These are phyloP conservation scores for Ophiocordyceps sinensis DNA, from an alignment of 2,329 filamentous ascomycete species.

Conservation along the genomic window DNA sequence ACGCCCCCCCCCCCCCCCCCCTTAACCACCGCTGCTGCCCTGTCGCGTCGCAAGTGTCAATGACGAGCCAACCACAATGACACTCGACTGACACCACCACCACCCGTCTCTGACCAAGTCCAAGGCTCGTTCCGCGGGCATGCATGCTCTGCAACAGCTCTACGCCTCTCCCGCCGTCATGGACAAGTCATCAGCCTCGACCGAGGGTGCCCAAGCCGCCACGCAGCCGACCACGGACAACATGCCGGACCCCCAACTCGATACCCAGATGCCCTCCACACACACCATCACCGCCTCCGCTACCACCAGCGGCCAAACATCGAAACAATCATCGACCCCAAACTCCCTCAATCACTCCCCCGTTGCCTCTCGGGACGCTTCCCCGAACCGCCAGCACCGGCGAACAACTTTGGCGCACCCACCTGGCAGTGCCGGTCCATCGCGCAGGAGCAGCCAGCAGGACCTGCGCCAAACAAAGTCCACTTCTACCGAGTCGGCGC, in stretches of 20 bases:
- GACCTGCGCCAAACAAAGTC: constrained; percentile 39
- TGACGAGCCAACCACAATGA: constrained; percentile 22
- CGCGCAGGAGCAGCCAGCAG: constrained; percentile 50
- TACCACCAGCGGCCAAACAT: constrained; percentile 14
- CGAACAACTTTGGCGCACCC: constrained; percentile 20
- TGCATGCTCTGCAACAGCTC: constrained; percentile 16
- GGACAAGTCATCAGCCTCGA: constrained; percentile 17
- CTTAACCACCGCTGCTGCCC: constrained; percentile 1
- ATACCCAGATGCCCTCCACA: constrained; percentile 3
- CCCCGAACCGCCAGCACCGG: constrained; percentile 26
- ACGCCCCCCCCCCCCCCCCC: constrained; percentile 3
- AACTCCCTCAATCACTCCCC: constrained; percentile 23
- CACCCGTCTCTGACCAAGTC: constrained; percentile 13
- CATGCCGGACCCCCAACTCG: constrained; percentile 6
- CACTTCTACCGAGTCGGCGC: constrained; percentile 44
- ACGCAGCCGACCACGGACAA: constrained; percentile 6
- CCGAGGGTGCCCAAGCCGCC: constrained; percentile 5
- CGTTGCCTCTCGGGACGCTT: constrained; percentile 29
- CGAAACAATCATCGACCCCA: constrained; percentile 21
- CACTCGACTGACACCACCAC: constrained; percentile 9
- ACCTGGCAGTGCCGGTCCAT: constrained; percentile 27
- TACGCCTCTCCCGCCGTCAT: constrained; percentile 15
- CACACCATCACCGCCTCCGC: constrained; percentile 10
- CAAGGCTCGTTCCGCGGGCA: constrained; percentile 16
- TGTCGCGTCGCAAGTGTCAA: constrained; percentile 8